These are phyloP conservation scores for Fonsecaea multimorphosa DNA, from an alignment of 2,329 filamentous ascomycete genomes.

Conservation along the genomic window DNA sequence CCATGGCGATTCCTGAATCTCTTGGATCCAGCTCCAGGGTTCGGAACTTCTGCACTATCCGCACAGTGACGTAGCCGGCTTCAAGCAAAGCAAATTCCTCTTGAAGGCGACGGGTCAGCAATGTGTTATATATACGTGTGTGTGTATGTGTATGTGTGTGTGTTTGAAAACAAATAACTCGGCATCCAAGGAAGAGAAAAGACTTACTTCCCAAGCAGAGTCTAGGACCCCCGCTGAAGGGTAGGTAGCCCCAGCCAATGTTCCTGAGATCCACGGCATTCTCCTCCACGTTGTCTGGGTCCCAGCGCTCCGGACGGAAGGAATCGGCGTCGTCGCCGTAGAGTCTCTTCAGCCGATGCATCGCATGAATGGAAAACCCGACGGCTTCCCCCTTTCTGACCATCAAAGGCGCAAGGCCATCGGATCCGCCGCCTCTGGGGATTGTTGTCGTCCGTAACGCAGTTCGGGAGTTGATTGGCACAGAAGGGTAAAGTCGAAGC, in stretches of 20 bases:
- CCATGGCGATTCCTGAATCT: too few relatives aligned
- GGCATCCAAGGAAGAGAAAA: too few relatives aligned
- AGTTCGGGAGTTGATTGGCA: constrained; percentile 78
- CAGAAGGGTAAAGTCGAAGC: constrained; percentile 75
- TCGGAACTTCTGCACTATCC: too few relatives aligned
- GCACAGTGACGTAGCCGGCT: too few relatives aligned
- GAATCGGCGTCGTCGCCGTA: constrained; percentile 48
- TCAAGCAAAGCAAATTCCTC: too few relatives aligned
- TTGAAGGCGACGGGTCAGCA: too few relatives aligned
- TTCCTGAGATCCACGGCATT: constrained; percentile 53
- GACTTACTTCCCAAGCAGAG: constrained; percentile 64
- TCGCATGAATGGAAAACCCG: constrained; percentile 57
- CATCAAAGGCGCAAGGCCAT: constrained; percentile 52
- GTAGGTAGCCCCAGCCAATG: constrained; percentile 59
- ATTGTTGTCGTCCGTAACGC: constrained; percentile 75
- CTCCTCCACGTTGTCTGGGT: too few relatives aligned
- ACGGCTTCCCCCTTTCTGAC: constrained; percentile 56
- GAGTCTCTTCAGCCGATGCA: constrained; percentile 57
- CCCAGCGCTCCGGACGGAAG: constrained; percentile 60
- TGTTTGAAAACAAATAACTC: too few relatives aligned
- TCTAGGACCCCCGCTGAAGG: constrained; percentile 59
- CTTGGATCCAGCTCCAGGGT: too few relatives aligned
- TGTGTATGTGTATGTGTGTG: too few relatives aligned
- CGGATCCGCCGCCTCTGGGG: constrained; percentile 64
- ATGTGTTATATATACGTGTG: too few relatives aligned